Percentiles rank a stretch among this genome's conserved stretches.
Evolutionary conservation across 306 rosid genomes (phyloP).

Genomic region (Inga laurina): DNA sequence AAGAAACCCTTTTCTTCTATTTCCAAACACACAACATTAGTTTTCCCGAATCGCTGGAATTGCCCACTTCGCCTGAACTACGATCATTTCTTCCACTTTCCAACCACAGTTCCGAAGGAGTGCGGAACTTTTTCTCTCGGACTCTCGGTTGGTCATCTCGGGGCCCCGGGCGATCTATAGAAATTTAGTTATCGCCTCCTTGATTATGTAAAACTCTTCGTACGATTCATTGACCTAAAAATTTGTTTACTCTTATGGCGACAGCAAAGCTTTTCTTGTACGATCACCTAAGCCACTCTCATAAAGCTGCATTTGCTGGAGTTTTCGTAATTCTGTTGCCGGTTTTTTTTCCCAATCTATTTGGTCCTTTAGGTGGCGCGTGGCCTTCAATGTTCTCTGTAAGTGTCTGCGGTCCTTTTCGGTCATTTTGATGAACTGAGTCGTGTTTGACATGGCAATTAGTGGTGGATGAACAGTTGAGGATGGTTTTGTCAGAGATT

Average conservation of each 20-base stretch:
- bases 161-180: background rate
- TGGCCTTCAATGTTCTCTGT: slow-evolving; percentile 83
- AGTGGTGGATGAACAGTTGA: slow-evolving; percentile 1
- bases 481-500: background rate
- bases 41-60: background rate
- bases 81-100: background rate
- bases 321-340: slow-evolving; percentile 66
- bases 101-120: background rate
- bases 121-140: background rate
- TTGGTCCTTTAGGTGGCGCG: slow-evolving; percentile 76
- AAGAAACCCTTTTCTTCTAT: rapidly evolving
- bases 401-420: slow-evolving; percentile 3
- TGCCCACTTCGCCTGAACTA: background rate
- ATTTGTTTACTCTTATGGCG: background rate
- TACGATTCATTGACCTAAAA: background rate
- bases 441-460: background rate
- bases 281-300: slow-evolving; percentile 43
- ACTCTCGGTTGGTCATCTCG: background rate
- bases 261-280: slow-evolving; percentile 33
- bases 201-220: background rate
- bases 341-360: slow-evolving; percentile 58
- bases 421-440: background rate
- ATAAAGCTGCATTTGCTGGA: slow-evolving; percentile 57
- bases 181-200: background rate
- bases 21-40: no score